Base-by-base conservation (phyloP, 1,284 basidiomycete genomes). In the Peniophora sp. region DNA sequence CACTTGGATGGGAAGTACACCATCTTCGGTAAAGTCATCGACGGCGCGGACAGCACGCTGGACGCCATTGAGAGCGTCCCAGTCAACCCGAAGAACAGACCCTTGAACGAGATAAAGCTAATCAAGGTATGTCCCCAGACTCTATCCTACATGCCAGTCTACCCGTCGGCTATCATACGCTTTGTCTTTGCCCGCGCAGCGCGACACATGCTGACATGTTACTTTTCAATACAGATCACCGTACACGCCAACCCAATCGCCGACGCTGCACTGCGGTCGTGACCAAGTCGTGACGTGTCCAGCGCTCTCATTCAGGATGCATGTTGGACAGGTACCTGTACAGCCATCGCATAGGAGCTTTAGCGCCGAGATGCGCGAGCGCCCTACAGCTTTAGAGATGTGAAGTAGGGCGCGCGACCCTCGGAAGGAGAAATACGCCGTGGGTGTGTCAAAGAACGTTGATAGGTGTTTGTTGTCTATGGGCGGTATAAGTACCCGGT, bases 191-290 rank as follows among this genome's bases (percentile, higher is more conserved):
- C 34, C 10, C 10, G 10, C 10, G 34, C n/a, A 36, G 34, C 10
- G n/a, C 34, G 10, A 36, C 34, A 10, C 34, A 36, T 36, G 34
- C 34, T 10, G n/a, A 36, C 38, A 6, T 5, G 6, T n/a, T 50
- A 54, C 51, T n/a, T n/a, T n/a, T n/a, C n/a, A n/a, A n/a, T 54
- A 24, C 65, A 94, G 89, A 73, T 97, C 36, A 94, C 91, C 10
- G 89, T 98, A 32, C 96, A 99, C 64, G 89, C 95, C 32, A 99
- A 99, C 67, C 96, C 96, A 9, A 81, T 94, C 53, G 92, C 92
- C 23, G 85, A 92, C 59, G 79, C 82, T 10, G 65, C 72, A 53
- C 65, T 88, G 20, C 67, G 61, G 46, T 62, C 58, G 35, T 69
- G 58, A n/a, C n/a, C n/a, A n/a, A n/a, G n/a, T n/a, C n/a, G n/a